A percentile compares a stretch with the other conserved stretches of the same genome.
Evolutionary conservation across 306 rosid genomes (phyloP).

Genomic region (Mucuna pruriens): DNA sequence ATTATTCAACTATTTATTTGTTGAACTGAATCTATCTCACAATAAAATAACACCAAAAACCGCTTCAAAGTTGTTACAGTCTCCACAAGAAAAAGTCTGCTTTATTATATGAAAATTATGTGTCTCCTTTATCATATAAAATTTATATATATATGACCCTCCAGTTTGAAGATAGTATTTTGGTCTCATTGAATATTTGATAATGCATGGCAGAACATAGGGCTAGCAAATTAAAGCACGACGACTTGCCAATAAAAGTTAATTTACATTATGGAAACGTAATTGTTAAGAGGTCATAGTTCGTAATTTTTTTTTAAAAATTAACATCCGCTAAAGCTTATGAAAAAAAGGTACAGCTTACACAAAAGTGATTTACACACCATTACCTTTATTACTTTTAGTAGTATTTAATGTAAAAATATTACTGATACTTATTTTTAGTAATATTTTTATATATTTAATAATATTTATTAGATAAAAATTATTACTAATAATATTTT

Average conservation of each 20-base stretch:
- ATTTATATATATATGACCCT: too few relatives aligned
- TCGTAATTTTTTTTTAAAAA: background rate
- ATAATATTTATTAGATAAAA: too few relatives aligned
- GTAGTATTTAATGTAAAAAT: too few relatives aligned
- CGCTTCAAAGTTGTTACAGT: background rate
- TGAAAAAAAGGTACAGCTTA: background rate
- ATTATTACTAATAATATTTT: too few relatives aligned
- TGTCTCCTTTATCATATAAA: too few relatives aligned
- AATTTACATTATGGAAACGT: background rate
- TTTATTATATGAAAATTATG: background rate
- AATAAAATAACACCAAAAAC: background rate
- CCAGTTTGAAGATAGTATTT: background rate
- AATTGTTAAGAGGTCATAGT: background rate
- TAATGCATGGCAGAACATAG: background rate
- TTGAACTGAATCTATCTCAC: too few relatives aligned
- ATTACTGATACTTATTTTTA: too few relatives aligned
- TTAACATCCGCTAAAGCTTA: background rate
- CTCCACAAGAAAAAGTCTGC: background rate
- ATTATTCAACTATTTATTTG: too few relatives aligned
- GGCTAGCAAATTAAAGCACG: background rate
- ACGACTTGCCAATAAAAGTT: background rate
- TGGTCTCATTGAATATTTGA: background rate
- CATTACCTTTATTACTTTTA: too few relatives aligned
- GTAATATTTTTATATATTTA: too few relatives aligned
- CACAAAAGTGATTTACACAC: background rate